Conservation (phyloP, 371 early-diverging fungal genomes). For the Mortierella sp. region DNA sequence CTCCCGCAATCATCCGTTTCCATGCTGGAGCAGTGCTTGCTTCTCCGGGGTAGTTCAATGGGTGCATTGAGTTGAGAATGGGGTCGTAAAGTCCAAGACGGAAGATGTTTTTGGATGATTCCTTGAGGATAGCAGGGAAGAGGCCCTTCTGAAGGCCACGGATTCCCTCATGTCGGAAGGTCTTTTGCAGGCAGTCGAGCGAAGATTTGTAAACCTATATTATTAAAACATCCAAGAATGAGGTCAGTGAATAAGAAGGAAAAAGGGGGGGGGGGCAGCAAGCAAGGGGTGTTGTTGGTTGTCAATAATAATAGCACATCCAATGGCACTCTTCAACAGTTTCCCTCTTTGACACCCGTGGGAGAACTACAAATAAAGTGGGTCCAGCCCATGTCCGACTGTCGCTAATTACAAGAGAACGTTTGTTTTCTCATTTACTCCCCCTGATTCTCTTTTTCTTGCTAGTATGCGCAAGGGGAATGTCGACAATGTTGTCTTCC, state of each 20-base stretch:
- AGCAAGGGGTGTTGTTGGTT: neutral
- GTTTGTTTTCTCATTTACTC: neutral
- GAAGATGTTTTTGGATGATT: conserved; percentile 79
- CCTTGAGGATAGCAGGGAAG: conserved; percentile 75
- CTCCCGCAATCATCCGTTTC: conserved; percentile 80
- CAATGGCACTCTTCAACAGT: neutral
- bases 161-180: conserved; percentile 73
- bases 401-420: neutral
- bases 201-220: conserved; percentile 74
- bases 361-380: neutral
- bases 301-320: neutral
- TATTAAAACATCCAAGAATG: neutral
- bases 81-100: conserved; percentile 81
- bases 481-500: conserved; percentile 4
- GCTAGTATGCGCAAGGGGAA: neutral
- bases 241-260: neutral
- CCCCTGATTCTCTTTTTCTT: neutral
- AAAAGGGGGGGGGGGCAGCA: no score
- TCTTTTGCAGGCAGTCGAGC: conserved; percentile 74
- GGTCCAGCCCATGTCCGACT: neutral
- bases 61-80: conserved; percentile 71
- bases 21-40: conserved; percentile 70
- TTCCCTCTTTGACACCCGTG: neutral
- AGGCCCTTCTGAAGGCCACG: conserved; percentile 79
- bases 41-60: conserved; percentile 61